Percentiles rank a stretch among this genome's conserved stretches.
Evolutionary conservation across 2,329 filamentous ascomycete genomes (phyloP).

Genomic region (Venturia pyrina): DNA sequence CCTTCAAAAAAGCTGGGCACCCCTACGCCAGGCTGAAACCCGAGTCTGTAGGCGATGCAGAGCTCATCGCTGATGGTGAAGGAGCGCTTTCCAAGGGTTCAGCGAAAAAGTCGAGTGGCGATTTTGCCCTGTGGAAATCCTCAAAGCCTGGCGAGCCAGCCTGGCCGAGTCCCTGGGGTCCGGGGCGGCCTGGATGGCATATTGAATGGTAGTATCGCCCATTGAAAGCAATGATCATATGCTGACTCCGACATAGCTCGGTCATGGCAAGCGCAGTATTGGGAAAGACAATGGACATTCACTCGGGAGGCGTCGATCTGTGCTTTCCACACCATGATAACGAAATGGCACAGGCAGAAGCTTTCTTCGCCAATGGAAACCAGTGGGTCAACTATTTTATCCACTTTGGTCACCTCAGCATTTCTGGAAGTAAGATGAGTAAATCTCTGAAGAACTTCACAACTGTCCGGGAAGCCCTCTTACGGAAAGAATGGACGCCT

Average conservation of each 20-base stretch:
- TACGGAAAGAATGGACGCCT: constrained; percentile 60
- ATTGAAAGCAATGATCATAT: background rate
- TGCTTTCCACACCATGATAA: constrained; percentile 91
- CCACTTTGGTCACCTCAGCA: constrained; percentile 87
- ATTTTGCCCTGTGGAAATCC: constrained; percentile 92
- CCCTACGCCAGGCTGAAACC: constrained; percentile 78
- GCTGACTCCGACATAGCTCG: constrained; percentile 22
- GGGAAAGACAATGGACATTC: constrained; percentile 78
- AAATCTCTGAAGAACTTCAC: constrained; percentile 95
- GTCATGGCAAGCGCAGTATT: constrained; percentile 81
- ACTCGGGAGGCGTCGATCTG: constrained; percentile 85
- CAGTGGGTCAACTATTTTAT: constrained; percentile 93
- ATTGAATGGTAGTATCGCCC: background rate
- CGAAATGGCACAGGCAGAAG: constrained; percentile 81
- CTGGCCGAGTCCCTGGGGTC: constrained; percentile 82
- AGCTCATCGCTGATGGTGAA: constrained; percentile 79
- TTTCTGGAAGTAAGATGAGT: constrained; percentile 89
- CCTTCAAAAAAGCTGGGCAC: constrained; percentile 77
- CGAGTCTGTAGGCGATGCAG: constrained; percentile 74
- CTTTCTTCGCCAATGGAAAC: constrained; percentile 51
- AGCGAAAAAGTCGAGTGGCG: constrained; percentile 65
- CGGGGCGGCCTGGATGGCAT: constrained; percentile 66
- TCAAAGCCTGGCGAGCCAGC: constrained; percentile 85
- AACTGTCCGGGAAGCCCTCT: constrained; percentile 76
- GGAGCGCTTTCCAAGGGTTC: constrained; percentile 54